Percentiles rank a stretch among this genome's conserved stretches.
These are phyloP conservation scores for Pseudocercospora fijiensis DNA, from an alignment of 2,329 filamentous ascomycete species.

Conservation along the genomic window DNA sequence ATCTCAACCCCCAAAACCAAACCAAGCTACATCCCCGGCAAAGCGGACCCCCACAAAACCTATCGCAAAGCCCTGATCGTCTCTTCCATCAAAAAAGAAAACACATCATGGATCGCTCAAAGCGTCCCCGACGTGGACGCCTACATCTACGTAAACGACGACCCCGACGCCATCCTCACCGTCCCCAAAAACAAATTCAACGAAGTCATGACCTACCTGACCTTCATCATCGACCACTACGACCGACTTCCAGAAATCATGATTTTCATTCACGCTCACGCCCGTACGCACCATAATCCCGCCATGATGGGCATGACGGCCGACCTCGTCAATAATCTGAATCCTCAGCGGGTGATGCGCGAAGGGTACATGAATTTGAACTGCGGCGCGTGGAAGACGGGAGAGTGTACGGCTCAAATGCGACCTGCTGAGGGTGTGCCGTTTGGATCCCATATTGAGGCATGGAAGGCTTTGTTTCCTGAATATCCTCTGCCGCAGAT, in stretches of 20 bases:
- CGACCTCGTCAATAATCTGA: slow-evolving; percentile 3
- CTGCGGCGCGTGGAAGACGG: slow-evolving; percentile 1
- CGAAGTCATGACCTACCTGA: slow-evolving; percentile 11
- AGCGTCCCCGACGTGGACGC: not conserved
- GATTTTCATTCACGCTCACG: slow-evolving; percentile 11
- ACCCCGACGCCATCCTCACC: slow-evolving; percentile 5
- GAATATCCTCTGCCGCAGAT: slow-evolving; percentile 10
- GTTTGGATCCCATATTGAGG: not conserved
- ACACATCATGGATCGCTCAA: not conserved
- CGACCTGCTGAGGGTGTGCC: slow-evolving; percentile 7
- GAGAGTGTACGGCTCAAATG: slow-evolving; percentile 5
- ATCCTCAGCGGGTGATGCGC: not conserved
- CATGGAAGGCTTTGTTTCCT: slow-evolving; percentile 8
- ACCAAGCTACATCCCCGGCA: slow-evolving; percentile 5
- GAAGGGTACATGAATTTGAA: slow-evolving; percentile 10
- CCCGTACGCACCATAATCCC: slow-evolving; percentile 7
- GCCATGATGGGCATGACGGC: not conserved
- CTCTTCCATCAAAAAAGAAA: slow-evolving; percentile 8
- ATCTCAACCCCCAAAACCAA: slow-evolving; percentile 6
- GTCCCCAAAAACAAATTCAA: slow-evolving; percentile 13
- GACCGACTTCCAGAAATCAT: slow-evolving; percentile 10
- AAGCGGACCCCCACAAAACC: not conserved
- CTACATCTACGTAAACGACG: slow-evolving; percentile 12
- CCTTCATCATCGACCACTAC: slow-evolving; percentile 14
- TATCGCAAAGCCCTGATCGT: slow-evolving; percentile 12